Base-by-base conservation (phyloP, 2,329 filamentous ascomycete species). In the Fusarium tuaranense region DNA sequence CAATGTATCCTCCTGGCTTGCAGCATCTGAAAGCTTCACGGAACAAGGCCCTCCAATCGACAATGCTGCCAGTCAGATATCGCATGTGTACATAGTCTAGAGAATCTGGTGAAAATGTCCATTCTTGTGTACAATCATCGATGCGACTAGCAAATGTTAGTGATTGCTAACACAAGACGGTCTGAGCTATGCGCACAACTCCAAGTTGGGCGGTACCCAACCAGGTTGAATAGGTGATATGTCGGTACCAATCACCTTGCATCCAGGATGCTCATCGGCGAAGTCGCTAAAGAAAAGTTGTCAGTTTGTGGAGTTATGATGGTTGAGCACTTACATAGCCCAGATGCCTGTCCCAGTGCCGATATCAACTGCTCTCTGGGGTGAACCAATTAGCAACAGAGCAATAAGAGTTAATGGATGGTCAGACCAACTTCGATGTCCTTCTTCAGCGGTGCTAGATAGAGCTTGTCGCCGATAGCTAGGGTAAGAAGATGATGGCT, bases 281-380 rank as follows among this genome's bases (percentile, higher is more conserved):
- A 69, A 69, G 14, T 69, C 67, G 8, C 64, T 69, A 3, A 1
- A 4, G 2, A 6, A n/a, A 10, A 18, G 6, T 25, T 10, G 39
- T 55, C 7, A 22, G 7, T 0, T 18, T 12, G 18, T 12, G 6
- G 5, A 13, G 5, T 18, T 3, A 2, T 5, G 3, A 1, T 7
- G n/a, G 16, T 4, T 2, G 5, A 16, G 12, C 18, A 18, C 39
- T 34, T 30, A 69, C 67, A 69, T 69, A 4, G 64, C 67, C 67
- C 67, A 69, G 0, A 69, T 68, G 38, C 67, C 67, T 38, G 67
- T 69, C 18, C 67, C 67, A 18, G 67, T 69, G 9, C 67, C 67
- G 9, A 22, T 1, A 1, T 22, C 4, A 3, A 2, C 14, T 6
- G 34, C 27, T 9, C 7, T 34, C 16, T 46, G 4, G 4, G 7